Percentiles rank a stretch among this genome's conserved stretches.
These are phyloP conservation scores for Aspergillus flavus DNA, from an alignment of 2,329 filamentous ascomycete species.

Conservation along the genomic window DNA sequence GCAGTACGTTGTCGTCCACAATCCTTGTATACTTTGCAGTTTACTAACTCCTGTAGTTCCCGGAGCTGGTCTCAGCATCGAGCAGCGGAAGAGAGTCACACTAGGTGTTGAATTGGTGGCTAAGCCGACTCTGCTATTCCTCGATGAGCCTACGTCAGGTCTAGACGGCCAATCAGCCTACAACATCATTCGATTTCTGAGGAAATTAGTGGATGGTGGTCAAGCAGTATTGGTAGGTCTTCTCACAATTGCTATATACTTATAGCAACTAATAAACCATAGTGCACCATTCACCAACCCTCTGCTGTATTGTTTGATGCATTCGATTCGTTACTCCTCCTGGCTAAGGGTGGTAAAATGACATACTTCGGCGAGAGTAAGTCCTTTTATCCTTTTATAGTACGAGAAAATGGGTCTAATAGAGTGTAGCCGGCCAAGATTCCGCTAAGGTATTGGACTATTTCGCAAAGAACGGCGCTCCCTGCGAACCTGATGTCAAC, in stretches of 20 bases:
- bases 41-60: slow-evolving; percentile 27
- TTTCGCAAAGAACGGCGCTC: slow-evolving; percentile 56
- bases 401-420: background rate
- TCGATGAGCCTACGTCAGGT: slow-evolving; percentile 64
- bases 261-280: background rate
- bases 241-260: background rate
- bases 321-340: slow-evolving; percentile 67
- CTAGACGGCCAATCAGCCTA: slow-evolving; percentile 68
- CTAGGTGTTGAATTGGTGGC: slow-evolving; percentile 63
- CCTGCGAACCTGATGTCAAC: slow-evolving; percentile 55
- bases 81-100: slow-evolving; percentile 66
- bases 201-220: slow-evolving; percentile 66
- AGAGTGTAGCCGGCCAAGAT: slow-evolving; percentile 32
- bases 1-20: slow-evolving; percentile 36
- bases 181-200: slow-evolving; percentile 61
- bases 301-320: slow-evolving; percentile 67
- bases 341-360: slow-evolving; percentile 66
- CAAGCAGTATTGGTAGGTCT: slow-evolving; percentile 63
- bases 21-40: too few species aligned
- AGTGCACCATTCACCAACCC: slow-evolving; percentile 69
- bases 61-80: slow-evolving; percentile 63
- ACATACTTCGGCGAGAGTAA: slow-evolving; percentile 65
- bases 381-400: background rate
- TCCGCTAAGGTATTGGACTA: slow-evolving; percentile 51
- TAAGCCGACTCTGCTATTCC: slow-evolving; percentile 63